These are phyloP conservation scores for Polyporus tsugae DNA, from an alignment of 1,284 basidiomycete genomes.

Conservation along the genomic window DNA sequence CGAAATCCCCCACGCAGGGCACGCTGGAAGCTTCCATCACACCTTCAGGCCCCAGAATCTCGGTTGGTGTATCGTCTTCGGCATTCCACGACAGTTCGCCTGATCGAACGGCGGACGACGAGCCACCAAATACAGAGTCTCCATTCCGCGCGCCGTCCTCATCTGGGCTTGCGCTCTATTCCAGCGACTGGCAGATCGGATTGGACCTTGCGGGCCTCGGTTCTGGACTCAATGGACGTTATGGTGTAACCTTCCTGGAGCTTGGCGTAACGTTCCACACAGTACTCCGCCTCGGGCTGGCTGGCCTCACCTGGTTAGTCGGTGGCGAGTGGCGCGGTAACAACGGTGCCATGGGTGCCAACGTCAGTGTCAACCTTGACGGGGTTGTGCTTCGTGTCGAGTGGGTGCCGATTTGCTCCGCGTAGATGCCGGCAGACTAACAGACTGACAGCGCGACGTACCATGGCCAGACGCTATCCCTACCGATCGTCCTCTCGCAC, in stretches of 20 bases:
- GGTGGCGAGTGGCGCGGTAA: conserved; percentile 41
- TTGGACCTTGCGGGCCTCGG: conserved; percentile 39
- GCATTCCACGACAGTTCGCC: conserved; percentile 36
- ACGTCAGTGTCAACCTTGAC: conserved; percentile 39
- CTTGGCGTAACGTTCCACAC: conserved; percentile 38
- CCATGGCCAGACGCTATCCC: conserved; percentile 44
- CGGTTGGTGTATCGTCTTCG: conserved; percentile 37
- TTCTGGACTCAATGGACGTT: conserved; percentile 41
- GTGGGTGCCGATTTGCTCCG: conserved; percentile 39
- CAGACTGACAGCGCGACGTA: conserved; percentile 40
- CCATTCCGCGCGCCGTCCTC: conserved; percentile 38
- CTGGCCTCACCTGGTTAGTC: conserved; percentile 39
- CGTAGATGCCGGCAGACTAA: conserved; percentile 12
- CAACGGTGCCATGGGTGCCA: conserved; percentile 40
- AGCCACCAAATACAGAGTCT: conserved; percentile 18
- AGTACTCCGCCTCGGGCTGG: conserved; percentile 36
- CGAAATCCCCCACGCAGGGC: conserved; percentile 40
- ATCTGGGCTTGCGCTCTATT: conserved; percentile 40
- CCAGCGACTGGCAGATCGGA: conserved; percentile 41
- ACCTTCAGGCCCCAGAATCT: conserved; percentile 32
- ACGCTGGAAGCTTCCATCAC: conserved; percentile 35
- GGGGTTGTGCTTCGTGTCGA: conserved; percentile 46
- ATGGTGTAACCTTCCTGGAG: conserved; percentile 43
- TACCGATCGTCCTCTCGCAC: conserved; percentile 47
- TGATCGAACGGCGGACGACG: conserved; percentile 25